Conservation (phyloP, 306 rosid genomes). For the Abrus precatorius region DNA sequence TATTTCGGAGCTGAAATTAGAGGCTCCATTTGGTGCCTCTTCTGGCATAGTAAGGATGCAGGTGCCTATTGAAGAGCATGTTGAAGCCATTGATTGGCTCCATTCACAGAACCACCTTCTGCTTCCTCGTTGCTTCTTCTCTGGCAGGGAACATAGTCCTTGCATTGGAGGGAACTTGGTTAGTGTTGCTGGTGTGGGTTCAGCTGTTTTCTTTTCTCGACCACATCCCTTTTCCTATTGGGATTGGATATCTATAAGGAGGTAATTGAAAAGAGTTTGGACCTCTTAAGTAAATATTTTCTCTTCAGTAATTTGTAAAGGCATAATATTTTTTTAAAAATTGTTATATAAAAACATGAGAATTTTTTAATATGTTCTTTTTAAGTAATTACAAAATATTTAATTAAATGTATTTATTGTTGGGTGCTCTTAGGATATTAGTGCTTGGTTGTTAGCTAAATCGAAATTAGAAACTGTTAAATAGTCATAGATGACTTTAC, state of each 20-base stretch:
- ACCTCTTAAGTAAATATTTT: not conserved
- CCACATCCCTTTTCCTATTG: constrained; percentile 67
- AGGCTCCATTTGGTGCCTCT: constrained; percentile 62
- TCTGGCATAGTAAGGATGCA: constrained; percentile 67
- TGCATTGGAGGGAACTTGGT: constrained; percentile 50
- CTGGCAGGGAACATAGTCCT: constrained; percentile 52
- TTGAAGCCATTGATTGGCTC: constrained; percentile 89
- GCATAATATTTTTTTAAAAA: too few species aligned
- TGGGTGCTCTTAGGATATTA: too few species aligned
- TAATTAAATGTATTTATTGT: too few species aligned
- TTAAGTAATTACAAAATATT: too few species aligned
- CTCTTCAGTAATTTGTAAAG: too few species aligned
- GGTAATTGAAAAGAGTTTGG: constrained; percentile 52
- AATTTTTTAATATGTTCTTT: too few species aligned
- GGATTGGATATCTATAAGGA: constrained; percentile 85
- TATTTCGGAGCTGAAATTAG: constrained; percentile 62
- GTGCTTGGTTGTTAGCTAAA: too few species aligned
- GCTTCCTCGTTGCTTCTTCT: constrained; percentile 86
- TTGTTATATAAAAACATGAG: too few species aligned
- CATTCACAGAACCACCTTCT: constrained; percentile 68
- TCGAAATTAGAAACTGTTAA: too few species aligned
- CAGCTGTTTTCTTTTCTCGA: constrained; percentile 78
- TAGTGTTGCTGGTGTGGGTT: constrained; percentile 87
- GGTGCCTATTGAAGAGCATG: constrained; percentile 82
- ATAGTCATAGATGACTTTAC: too few species aligned